phyloP scores from a whole-genome alignment of 257 asterid genomes.

The Agastache rugosa region DNA sequence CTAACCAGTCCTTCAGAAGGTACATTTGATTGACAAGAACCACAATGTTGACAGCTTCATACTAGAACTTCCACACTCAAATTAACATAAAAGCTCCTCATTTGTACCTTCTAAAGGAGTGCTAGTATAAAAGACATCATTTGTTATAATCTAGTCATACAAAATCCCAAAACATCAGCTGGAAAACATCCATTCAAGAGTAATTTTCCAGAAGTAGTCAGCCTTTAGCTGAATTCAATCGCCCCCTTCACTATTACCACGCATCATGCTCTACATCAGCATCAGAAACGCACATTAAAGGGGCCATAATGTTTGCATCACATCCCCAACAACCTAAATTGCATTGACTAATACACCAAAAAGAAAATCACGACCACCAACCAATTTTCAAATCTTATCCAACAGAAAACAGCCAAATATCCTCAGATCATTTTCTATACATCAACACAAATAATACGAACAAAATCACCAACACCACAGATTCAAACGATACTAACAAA shows the following conservation, averaged over 20 bases:
- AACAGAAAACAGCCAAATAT: not conserved
- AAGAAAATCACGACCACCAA: not conserved
- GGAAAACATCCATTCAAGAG: conserved; percentile 17
- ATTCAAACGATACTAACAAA: not conserved
- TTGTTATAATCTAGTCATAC: not conserved
- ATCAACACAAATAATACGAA: not conserved
- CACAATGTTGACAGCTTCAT: not conserved
- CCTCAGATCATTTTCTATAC: conserved; percentile 28
- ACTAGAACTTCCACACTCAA: not conserved
- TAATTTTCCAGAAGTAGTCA: not conserved
- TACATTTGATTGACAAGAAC: conserved; percentile 13
- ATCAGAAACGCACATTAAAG: not conserved
- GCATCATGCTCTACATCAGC: conserved; percentile 1
- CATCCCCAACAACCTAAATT: not conserved
- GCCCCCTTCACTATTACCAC: conserved; percentile 3
- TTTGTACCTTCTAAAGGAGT: not conserved
- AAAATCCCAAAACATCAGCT: not conserved
- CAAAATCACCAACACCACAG: not conserved
- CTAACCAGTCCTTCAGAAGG: not conserved
- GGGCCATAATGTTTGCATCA: conserved; percentile 7
- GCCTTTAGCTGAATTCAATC: not conserved
- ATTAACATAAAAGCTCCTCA: not conserved
- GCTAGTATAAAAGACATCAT: not conserved
- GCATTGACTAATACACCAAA: not conserved
- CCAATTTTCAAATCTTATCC: conserved; percentile 9